These are phyloP conservation scores for Coemansia sp. DNA, from an alignment of 192 early-diverging fungal genomes.

Conservation along the genomic window DNA sequence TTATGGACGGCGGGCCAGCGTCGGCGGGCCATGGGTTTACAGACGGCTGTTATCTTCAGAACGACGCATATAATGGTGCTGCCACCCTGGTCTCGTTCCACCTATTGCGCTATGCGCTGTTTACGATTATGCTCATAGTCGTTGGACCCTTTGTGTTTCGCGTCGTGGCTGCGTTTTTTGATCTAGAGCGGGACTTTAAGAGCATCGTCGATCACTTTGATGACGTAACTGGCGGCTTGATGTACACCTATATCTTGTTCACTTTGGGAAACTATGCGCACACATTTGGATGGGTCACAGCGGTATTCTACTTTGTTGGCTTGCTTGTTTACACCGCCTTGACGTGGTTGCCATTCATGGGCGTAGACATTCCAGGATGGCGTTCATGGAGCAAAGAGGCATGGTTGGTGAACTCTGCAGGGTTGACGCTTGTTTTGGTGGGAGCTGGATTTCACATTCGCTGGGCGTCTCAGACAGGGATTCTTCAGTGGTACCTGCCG, in stretches of 20 bases:
- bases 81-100: slow-evolving; percentile 55
- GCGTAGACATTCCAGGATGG: slow-evolving; percentile 65
- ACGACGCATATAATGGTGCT: slow-evolving; percentile 34
- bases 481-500: slow-evolving; percentile 55
- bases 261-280: slow-evolving; percentile 76
- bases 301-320: slow-evolving; percentile 54
- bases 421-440: slow-evolving; percentile 58
- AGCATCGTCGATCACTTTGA: slow-evolving; percentile 67
- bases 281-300: slow-evolving; percentile 61
- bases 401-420: slow-evolving; percentile 65
- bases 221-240: slow-evolving; percentile 60
- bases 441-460: slow-evolving; percentile 62
- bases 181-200: slow-evolving; percentile 71
- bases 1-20: slow-evolving; percentile 16
- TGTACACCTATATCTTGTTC: slow-evolving; percentile 70
- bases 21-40: slow-evolving; percentile 31
- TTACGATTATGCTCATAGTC: slow-evolving; percentile 40
- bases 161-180: slow-evolving; percentile 61
- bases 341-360: slow-evolving; percentile 69
- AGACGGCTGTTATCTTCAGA: slow-evolving; percentile 43
- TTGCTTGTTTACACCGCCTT: slow-evolving; percentile 61
- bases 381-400: slow-evolving; percentile 67
- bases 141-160: slow-evolving; percentile 59
- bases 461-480: slow-evolving; percentile 40
- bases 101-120: slow-evolving; percentile 34